Conservation (phyloP, 352 stramenopile species). For the Plasmopara viticola region DNA sequence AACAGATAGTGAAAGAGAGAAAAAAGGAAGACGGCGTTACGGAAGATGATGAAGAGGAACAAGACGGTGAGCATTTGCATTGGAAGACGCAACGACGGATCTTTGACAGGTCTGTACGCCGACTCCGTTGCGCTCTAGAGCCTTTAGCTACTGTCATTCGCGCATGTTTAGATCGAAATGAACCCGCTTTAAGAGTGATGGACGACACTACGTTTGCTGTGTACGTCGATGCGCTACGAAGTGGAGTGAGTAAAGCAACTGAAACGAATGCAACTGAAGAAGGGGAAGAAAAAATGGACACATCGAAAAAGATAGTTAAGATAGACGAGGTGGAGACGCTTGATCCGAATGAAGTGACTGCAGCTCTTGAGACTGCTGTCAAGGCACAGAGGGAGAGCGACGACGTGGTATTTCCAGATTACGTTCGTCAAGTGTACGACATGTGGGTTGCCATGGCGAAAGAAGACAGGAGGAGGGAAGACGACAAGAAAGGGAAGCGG, state of each 20-base stretch:
- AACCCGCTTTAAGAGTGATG: constrained; percentile 23
- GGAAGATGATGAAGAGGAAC: constrained; percentile 5
- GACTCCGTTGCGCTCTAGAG: constrained; percentile 32
- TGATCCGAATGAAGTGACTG: constrained; percentile 11
- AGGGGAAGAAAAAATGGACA: constrained; percentile 41
- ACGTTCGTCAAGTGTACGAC: constrained; percentile 36
- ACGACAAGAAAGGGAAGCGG: constrained; percentile 21
- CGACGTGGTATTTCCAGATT: constrained; percentile 25
- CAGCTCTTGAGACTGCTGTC: constrained; percentile 18
- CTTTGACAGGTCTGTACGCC: constrained; percentile 47
- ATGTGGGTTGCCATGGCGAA: constrained; percentile 34
- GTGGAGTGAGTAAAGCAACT: constrained; percentile 25
- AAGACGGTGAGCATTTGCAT: constrained; percentile 23
- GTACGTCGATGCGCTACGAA: constrained; percentile 30
- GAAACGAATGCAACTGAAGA: constrained; percentile 55
- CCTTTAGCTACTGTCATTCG: constrained; percentile 21
- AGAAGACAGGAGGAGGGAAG: constrained; percentile 25
- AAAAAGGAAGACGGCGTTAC: constrained; percentile 9
- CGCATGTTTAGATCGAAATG: constrained; percentile 23
- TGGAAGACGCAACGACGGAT: constrained; percentile 40
- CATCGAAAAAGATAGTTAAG: constrained; percentile 3
- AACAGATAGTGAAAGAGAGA: constrained; percentile 6
- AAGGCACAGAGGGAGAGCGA: constrained; percentile 21
- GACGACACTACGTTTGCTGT: constrained; percentile 33
- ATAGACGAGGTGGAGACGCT: constrained; percentile 4